Evolutionary conservation across 768 basidiomycete genomes (phyloP), one percentile per base, ranked within the genome.

Genomic region (Termitomyces sp.): DNA sequence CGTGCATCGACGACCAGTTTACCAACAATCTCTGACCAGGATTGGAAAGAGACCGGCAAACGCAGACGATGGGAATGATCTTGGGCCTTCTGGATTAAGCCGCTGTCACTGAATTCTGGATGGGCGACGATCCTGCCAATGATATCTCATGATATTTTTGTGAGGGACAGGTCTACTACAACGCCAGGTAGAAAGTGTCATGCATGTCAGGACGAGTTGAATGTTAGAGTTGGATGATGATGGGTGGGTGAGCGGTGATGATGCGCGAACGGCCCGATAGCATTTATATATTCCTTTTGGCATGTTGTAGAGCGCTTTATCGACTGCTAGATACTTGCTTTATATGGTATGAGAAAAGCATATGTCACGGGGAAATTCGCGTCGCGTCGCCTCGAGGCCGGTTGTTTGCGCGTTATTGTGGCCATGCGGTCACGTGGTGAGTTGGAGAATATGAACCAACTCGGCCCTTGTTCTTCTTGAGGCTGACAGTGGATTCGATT

Each of bases 21-120:
- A 56, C 55, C 62, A 51, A 24, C 56, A 12, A 24, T 54, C 32
- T 54, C 67, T 17, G 45, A 57, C 45, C 54, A 48, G 30, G 65
- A 70, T 53, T 77, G 78, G 77, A 74, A 69, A 45, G 77, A 76
- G 53, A 66, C 59, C 17, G 74, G 65, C 10, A 75, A 71, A 63
- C 70, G 69, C 38, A 67, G 71, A 58, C 66, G 77, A 55, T 82
- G 77, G 76, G 59, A 66, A 44, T 46, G 44, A 53, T 42, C 55
- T 54, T 54, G 56, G 53, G 54, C 37, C 28, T 41, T 47, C 32
- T 26, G 24, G 15, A 28, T 17, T 1, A 45, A n/a, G 12, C 26
- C 47, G 47, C 34, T 48, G 34, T 48, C 34, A 37, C 3, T 26
- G 37, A 26, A 4, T 22, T 17, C 7, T 49, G 19, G n/a, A 49